phyloP scores from a whole-genome alignment of 352 stramenopile genomes.

The Phytophthora agathidicida region DNA sequence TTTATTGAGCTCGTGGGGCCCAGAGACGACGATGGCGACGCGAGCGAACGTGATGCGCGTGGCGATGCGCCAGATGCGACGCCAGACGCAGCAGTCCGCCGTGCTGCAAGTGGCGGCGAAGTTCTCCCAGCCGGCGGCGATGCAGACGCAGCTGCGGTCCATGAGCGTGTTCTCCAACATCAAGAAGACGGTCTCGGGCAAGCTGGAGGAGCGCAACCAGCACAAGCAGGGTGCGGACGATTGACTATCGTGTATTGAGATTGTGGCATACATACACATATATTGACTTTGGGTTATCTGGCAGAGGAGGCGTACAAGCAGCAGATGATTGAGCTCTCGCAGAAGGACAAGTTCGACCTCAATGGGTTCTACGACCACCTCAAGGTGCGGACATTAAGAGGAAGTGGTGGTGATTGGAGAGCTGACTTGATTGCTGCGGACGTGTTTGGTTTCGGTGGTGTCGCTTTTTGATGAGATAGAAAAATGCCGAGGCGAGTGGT shows the following conservation, averaged over 20 bases:
- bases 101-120: background rate
- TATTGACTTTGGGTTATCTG: too few species aligned
- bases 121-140: constrained; percentile 2
- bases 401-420: background rate
- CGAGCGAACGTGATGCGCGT: constrained; percentile 42
- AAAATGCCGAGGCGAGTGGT: constrained; percentile 76
- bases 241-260: too few species aligned
- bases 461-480: constrained; percentile 40
- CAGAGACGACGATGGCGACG: constrained; percentile 49
- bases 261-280: background rate
- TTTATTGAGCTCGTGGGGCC: constrained; percentile 5
- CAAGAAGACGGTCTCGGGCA: constrained; percentile 71
- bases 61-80: constrained; percentile 34
- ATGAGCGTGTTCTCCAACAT: constrained; percentile 82
- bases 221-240: constrained; percentile 64
- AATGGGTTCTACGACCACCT: constrained; percentile 74
- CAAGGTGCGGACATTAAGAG: constrained; percentile 43
- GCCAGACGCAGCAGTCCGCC: constrained; percentile 11
- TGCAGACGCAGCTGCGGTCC: constrained; percentile 49
- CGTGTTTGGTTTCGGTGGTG: constrained; percentile 1
- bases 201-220: constrained; percentile 85
- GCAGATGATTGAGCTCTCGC: constrained; percentile 74
- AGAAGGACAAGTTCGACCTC: constrained; percentile 75
- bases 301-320: constrained; percentile 77
- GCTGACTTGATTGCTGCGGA: background rate